These are phyloP conservation scores for Pseudogymnoascus sp. DNA, from an alignment of 2,329 filamentous ascomycete genomes.

Conservation along the genomic window DNA sequence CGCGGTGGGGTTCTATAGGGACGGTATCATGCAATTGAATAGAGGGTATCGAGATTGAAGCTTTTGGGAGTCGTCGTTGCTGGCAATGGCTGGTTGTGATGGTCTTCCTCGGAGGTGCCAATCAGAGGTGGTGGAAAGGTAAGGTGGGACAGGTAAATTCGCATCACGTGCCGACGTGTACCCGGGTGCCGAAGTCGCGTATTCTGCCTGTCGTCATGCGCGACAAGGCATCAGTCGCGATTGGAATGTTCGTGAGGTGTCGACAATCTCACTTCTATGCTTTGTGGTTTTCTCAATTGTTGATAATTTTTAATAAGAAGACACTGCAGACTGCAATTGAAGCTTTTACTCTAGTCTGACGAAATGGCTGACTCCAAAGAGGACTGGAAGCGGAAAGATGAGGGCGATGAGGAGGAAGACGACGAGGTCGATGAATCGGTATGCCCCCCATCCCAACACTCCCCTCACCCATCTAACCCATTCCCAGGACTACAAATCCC, in stretches of 20 bases:
- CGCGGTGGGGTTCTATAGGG: neutral
- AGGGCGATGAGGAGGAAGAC: constrained; percentile 61
- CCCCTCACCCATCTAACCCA: constrained; percentile 12
- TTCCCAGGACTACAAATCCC: constrained; percentile 71
- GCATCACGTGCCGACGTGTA: neutral
- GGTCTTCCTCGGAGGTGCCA: neutral
- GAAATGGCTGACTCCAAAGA: constrained; percentile 20
- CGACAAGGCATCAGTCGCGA: constrained; percentile 5
- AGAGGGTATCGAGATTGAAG: neutral
- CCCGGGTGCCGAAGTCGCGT: neutral
- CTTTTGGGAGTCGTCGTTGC: neutral
- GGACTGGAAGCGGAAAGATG: constrained; percentile 20
- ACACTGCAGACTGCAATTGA: neutral
- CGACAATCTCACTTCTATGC: neutral
- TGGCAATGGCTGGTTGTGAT: neutral
- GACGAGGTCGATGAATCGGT: constrained; percentile 62
- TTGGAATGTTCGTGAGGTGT: constrained; percentile 1
- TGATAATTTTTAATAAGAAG: neutral
- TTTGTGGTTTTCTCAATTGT: neutral
- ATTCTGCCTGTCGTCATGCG: constrained; percentile 3
- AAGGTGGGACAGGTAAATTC: constrained; percentile 2
- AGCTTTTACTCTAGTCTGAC: neutral
- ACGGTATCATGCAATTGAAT: neutral
- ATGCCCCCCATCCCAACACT: constrained; percentile 13
- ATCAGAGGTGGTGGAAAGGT: neutral